Evolutionary conservation across 306 rosid species (phyloP).

Genomic region (Betula pendula): DNA sequence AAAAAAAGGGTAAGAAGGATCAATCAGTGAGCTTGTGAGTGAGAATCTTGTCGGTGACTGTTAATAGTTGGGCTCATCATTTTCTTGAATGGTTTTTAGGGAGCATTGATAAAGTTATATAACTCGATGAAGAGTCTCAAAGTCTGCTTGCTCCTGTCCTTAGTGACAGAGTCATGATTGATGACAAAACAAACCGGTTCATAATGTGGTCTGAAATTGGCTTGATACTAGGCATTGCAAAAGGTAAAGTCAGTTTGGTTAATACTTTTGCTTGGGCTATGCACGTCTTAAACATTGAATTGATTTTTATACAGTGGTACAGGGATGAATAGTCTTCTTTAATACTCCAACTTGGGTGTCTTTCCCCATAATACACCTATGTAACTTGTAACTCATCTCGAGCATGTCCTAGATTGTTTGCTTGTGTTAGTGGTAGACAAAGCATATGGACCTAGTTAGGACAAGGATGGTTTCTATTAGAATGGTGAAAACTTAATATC

Average conservation of each 20-base stretch:
- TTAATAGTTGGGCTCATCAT: not conserved
- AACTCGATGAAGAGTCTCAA: not conserved
- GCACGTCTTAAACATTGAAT: not conserved
- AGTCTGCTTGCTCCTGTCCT: not conserved
- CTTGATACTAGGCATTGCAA: not conserved
- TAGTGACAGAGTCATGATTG: no score
- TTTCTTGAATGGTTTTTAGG: not conserved
- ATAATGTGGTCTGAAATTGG: not conserved
- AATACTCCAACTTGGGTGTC: not conserved
- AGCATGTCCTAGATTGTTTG: not conserved
- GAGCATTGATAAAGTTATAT: not conserved
- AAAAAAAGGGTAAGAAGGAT: not conserved
- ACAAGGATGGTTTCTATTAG: not conserved
- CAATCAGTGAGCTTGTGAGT: not conserved
- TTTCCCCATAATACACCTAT: not conserved
- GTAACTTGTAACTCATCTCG: not conserved
- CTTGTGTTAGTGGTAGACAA: not conserved
- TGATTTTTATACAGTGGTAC: not conserved
- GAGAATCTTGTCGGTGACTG: not conserved
- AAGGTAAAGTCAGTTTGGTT: not conserved
- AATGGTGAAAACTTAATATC: not conserved
- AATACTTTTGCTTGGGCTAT: not conserved
- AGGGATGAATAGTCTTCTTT: not conserved
- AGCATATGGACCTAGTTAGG: not conserved
- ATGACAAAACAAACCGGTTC: no score